Conservation (phyloP, 257 asterid genomes). For the Solanum clarkiae region DNA sequence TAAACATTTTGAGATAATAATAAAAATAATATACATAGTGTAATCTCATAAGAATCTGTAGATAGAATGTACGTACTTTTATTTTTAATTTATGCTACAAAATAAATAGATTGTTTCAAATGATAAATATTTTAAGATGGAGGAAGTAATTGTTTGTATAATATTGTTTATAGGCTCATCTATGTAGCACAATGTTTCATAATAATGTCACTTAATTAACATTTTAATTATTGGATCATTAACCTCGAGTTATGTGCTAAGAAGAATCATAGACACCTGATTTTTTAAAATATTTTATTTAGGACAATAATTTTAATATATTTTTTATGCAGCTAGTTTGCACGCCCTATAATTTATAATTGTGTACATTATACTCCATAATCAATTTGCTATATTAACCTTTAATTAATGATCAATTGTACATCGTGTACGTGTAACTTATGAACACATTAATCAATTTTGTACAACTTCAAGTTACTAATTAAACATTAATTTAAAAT, state of each 20-base stretch:
- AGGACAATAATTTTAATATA: not conserved
- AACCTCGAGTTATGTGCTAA: constrained; percentile 10
- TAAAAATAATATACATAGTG: not conserved
- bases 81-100: no score
- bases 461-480: not conserved
- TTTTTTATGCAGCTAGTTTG: not conserved
- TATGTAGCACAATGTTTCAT: not conserved
- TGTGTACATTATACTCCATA: not conserved
- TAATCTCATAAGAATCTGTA: not conserved
- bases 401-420: not conserved
- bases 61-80: not conserved
- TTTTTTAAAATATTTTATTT: not conserved
- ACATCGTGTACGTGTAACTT: not conserved
- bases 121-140: not conserved
- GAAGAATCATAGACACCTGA: not conserved
- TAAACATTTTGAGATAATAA: not conserved
- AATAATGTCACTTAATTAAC: not conserved
- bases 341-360: not conserved
- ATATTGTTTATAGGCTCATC: not conserved
- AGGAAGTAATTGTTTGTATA: not conserved
- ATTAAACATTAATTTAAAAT: not conserved
- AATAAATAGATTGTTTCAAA: no score
- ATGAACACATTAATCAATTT: not conserved
- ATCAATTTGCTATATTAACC: not conserved
- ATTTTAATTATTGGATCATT: not conserved